These are phyloP conservation scores for Candida dajiaensis DNA, from an alignment of 805 yeast genomes.

Conservation along the genomic window DNA sequence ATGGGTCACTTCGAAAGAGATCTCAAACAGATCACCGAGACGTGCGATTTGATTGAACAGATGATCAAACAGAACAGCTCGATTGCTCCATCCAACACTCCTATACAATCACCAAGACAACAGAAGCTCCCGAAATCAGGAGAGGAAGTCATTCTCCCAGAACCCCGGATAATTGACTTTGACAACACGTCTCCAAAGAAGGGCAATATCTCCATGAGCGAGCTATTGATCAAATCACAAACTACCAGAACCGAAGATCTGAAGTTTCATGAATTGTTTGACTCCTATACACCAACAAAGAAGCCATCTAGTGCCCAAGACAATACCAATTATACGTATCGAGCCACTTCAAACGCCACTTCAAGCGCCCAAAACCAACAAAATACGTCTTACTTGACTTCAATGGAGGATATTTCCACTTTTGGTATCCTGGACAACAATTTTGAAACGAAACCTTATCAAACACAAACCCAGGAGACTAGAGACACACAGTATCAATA, in stretches of 20 bases:
- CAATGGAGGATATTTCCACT: background rate
- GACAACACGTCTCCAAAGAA: background rate
- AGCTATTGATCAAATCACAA: slow-evolving; percentile 1
- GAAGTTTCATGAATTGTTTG: background rate
- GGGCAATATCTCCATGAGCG: background rate
- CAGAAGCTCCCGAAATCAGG: background rate
- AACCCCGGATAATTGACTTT: background rate
- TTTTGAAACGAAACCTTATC: background rate
- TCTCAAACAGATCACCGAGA: background rate
- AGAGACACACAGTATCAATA: background rate
- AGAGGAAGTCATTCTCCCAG: background rate
- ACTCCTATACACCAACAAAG: background rate
- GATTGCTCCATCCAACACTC: slow-evolving; percentile 7
- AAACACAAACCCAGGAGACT: background rate
- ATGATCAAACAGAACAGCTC: background rate
- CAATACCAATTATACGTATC: background rate
- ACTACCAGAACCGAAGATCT: background rate
- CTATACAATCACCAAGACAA: slow-evolving; percentile 4
- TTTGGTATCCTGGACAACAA: background rate
- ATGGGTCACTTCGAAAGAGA: background rate
- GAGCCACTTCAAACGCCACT: background rate
- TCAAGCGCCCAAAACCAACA: background rate
- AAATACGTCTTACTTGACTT: background rate
- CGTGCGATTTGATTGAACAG: background rate
- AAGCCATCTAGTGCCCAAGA: background rate